Base-by-base conservation (phyloP, 208 protist species). In the Porcisia deanei region DNA sequence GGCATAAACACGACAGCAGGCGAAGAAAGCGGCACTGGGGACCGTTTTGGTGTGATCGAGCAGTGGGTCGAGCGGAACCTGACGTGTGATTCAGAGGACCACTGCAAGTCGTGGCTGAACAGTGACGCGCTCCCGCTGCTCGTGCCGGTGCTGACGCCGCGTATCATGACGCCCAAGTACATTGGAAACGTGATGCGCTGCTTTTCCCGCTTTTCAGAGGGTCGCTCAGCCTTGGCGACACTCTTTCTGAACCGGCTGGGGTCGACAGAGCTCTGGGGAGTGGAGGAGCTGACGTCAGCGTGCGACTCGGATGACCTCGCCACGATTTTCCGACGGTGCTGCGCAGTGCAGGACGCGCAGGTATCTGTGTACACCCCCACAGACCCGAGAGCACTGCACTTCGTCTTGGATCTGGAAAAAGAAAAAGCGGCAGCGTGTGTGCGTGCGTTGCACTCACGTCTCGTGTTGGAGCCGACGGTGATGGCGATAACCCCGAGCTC, bases 291-390 rank as follows among this genome's bases (percentile, higher is more conserved):
- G 1, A 82, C 74, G 34, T 74, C 85, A 9, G 84, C 87, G 37
- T 88, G 86, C 61, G 84, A 81, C 25, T 72, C 76, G 20, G 82
- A 92, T 10, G 80, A 90, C 55, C 76, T 93, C 20, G 80, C 70
- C 37, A 84, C 83, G 37, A 70, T 96, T 37, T 96, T 91, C 79
- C 61, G 80, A 59, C 61, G 78, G 65, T 92, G 88, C 77, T 94
- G 90, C 66, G 85, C 81, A 16, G 63, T 47, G 45, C 90, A 94
- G 76, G 77, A 85, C 41, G 68, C 86, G 22, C 54, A 73, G 16
- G 88, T 91, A 39, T 43, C 75, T 2, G 73, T 84, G 49, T 96
- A 90, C 72, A 85, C 89, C 8, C 92, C 92, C n/a, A 85, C 85
- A 16, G 82, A 92, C 72, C 83, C 84, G 37, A 63, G 79, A 8